Evolutionary conservation across 176 grass and related monocot genomes (phyloP).

Genomic region (Oropetium thomaeum): DNA sequence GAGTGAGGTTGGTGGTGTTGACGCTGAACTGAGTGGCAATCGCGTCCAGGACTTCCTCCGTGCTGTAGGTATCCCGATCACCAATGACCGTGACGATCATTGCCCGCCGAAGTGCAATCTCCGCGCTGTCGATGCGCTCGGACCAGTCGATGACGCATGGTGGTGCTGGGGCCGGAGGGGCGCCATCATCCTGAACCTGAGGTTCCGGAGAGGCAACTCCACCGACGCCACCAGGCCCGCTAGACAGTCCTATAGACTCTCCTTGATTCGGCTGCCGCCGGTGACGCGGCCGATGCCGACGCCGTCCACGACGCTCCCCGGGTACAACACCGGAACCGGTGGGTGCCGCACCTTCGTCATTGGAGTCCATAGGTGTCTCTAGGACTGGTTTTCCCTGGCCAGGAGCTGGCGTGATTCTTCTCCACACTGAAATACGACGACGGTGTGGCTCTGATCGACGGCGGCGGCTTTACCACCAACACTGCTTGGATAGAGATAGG

Average conservation of each 20-base stretch:
- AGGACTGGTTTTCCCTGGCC: too few species aligned
- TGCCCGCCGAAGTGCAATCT: not conserved
- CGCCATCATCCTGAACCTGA: not conserved
- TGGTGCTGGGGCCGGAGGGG: not conserved
- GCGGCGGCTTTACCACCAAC: not conserved
- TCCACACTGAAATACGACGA: not conserved
- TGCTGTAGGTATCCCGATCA: not conserved
- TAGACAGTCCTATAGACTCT: not conserved
- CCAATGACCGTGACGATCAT: not conserved
- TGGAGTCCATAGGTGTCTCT: not conserved
- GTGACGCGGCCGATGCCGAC: not conserved
- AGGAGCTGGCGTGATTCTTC: not conserved
- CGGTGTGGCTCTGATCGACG: fast-evolving
- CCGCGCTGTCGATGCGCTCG: not conserved
- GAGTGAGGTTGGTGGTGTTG: not conserved
- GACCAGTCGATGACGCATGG: not conserved
- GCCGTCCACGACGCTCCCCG: not conserved
- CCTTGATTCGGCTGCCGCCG: not conserved
- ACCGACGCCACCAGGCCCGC: not conserved
- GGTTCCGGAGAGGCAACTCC: not conserved
- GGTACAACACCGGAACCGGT: too few species aligned
- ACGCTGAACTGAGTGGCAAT: not conserved
- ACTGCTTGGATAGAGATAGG: not conserved
- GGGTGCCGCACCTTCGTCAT: too few species aligned
- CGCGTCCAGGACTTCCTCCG: not conserved